Conservation (phyloP, 2,329 filamentous ascomycete genomes). For the Aspergillaceae sp. region DNA sequence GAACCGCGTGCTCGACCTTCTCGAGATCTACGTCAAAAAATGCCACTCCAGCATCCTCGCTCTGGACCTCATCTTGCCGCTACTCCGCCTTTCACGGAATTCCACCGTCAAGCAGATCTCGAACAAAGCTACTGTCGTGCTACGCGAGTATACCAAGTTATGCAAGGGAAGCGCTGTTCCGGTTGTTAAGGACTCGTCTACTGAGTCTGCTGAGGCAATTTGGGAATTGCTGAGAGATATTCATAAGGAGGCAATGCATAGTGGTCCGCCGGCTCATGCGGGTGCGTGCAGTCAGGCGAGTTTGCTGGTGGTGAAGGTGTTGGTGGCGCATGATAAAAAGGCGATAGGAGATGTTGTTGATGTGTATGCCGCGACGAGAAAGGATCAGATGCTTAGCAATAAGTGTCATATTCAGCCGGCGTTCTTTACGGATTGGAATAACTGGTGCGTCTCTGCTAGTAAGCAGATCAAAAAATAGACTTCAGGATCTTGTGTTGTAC, state of each 20-base stretch:
- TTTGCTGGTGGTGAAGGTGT: conserved; percentile 36
- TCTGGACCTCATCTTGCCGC: conserved; percentile 62
- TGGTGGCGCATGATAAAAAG: conserved; percentile 40
- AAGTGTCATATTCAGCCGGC: conserved; percentile 53
- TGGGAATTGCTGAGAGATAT: conserved; percentile 56
- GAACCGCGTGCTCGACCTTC: conserved; percentile 78
- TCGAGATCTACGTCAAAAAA: conserved; percentile 75
- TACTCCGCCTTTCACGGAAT: conserved; percentile 67
- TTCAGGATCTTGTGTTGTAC: no score
- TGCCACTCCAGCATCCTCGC: conserved; percentile 61
- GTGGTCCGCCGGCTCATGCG: conserved; percentile 59
- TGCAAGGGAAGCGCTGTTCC: conserved; percentile 44
- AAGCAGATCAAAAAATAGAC: conserved; percentile 32
- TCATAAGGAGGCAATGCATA: conserved; percentile 53
- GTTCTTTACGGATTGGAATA: conserved; percentile 65
- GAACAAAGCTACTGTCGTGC: conserved; percentile 61
- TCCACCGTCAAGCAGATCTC: conserved; percentile 68
- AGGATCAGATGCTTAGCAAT: conserved; percentile 49
- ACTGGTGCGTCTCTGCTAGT: conserved; percentile 53
- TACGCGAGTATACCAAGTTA: conserved; percentile 63
- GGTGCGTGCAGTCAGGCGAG: conserved; percentile 60
- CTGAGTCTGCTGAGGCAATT: conserved; percentile 34
- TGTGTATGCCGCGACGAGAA: conserved; percentile 57
- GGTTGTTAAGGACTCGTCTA: conserved; percentile 23
- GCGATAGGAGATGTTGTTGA: conserved; percentile 49